Percentiles rank a stretch among this genome's conserved stretches.
Conservation (phyloP, 2,329 filamentous ascomycete genomes). For the Aspergillus persii region DNA sequence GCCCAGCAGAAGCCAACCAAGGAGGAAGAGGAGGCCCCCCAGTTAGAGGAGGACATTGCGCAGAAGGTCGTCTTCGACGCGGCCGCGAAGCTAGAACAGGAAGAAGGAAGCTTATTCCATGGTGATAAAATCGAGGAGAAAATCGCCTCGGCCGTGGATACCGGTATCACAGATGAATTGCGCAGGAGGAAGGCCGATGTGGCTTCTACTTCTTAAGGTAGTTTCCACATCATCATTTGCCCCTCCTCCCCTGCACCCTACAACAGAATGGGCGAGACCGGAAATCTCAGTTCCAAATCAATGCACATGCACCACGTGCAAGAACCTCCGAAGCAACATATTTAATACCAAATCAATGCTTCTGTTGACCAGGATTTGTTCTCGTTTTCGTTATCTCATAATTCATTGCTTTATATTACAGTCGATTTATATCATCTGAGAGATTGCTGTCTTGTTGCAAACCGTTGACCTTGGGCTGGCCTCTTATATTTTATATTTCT, state of each 20-base stretch:
- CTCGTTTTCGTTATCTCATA: neutral
- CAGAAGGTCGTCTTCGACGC: conserved; percentile 37
- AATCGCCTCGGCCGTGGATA: conserved; percentile 43
- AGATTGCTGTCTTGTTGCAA: neutral
- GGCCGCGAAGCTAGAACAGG: conserved; percentile 27
- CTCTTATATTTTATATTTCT: neutral
- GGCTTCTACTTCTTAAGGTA: conserved; percentile 2
- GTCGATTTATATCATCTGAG: neutral
- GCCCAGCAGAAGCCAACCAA: conserved; percentile 17
- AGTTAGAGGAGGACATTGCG: conserved; percentile 24
- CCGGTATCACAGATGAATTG: conserved; percentile 89
- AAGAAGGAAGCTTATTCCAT: conserved; percentile 29
- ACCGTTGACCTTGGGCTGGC: neutral
- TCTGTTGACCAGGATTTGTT: neutral
- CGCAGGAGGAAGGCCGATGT: conserved; percentile 37
- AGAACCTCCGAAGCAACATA: neutral
- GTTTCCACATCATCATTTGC: neutral
- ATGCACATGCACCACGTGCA: neutral
- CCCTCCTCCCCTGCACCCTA: neutral
- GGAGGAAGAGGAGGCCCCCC: conserved; percentile 7
- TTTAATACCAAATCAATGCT: neutral
- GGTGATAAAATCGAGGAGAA: conserved; percentile 24
- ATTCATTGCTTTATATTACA: neutral
- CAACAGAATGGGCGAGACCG: neutral
- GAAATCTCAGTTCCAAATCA: neutral